A percentile compares a stretch with the other conserved stretches of the same genome.
Conservation (phyloP, 176 grass and related monocot genomes). For the Triticum turgidum region DNA sequence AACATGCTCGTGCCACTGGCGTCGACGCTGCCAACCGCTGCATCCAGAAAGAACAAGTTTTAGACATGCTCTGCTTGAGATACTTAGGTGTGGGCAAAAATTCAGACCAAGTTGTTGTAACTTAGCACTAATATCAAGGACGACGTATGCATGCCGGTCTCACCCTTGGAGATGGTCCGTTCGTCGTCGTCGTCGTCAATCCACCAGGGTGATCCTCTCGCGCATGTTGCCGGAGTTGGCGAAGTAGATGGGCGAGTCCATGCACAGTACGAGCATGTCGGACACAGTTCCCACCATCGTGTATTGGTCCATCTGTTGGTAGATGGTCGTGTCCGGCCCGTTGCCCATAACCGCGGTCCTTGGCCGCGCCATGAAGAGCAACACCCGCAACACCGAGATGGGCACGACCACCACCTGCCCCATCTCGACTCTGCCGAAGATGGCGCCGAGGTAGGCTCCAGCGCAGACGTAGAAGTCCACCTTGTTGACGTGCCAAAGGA, state of each 20-base stretch:
- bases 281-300: conserved; percentile 48
- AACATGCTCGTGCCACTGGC: conserved; percentile 88
- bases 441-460: conserved; percentile 80
- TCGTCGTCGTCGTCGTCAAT: conserved; percentile 89
- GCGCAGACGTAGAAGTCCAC: conserved; percentile 89
- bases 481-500: conserved; percentile 94
- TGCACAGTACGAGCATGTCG: conserved; percentile 62
- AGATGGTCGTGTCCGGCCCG: conserved; percentile 65
- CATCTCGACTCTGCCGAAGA: conserved; percentile 84
- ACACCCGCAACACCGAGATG: conserved; percentile 60
- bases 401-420: conserved; percentile 59
- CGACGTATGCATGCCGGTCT: conserved; percentile 60
- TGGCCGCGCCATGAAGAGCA: conserved; percentile 73
- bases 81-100: background rate
- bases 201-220: conserved; percentile 75
- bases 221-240: conserved; percentile 80
- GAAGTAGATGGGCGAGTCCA: conserved; percentile 89
- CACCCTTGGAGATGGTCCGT: conserved; percentile 41
- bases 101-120: background rate
- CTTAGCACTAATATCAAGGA: conserved; percentile 86
- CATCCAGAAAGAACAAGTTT: background rate
- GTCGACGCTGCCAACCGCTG: conserved; percentile 87
- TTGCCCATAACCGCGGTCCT: conserved; percentile 72
- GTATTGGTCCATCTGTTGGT: conserved; percentile 76
- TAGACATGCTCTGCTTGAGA: background rate